Evolutionary conservation across 257 asterid genomes (phyloP), one percentile per base, ranked within the genome.

Genomic region (Marsdenia floribunda): DNA sequence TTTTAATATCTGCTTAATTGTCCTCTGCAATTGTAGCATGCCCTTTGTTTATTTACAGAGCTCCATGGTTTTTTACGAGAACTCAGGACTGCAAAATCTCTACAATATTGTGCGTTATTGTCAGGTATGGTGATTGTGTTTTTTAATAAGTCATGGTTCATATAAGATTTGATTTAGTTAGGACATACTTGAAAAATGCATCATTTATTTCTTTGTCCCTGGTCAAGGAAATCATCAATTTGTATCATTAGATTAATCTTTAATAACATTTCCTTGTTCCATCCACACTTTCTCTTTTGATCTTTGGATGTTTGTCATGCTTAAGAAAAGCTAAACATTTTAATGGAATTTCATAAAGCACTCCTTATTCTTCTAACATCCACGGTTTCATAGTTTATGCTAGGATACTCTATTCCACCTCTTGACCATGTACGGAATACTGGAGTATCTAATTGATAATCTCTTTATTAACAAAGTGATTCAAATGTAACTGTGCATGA

Each of bases 21-120:
- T 75, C 75, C 47, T 69, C 53, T 63, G 67, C 52, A 76, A 77
- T 82, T 73, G 72, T 16, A 24, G 78, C 61, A 44, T 58, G 35
- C 73, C 64, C 44, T 67, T 50, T 67, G 46, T 72, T 78, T 77
- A 78, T 77, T 77, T 81, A 78, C 93, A 94, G 99, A 94, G 99
- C 88, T 94, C 99, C 74, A 94, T 94, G 99, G 98, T 94, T 83
- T 94, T 94, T 85, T 92, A 87, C 75, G 99, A 94, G 85, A 90
- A 90, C 81, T 84, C 93, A 49, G 99, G 99, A 77, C 83, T 94
- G 85, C 94, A 88, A 78, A 95, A 95, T 85, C 98, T 95, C 37
- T 95, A 95, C 54, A 93, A 85, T 85, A 92, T 90, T 59, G 98
- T 90, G 75, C 86, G 78, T 52, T 95, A 87, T 77, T 92, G 96